Base-by-base conservation (phyloP, 805 yeast genomes). In the Metschnikowia gelsemii region DNA sequence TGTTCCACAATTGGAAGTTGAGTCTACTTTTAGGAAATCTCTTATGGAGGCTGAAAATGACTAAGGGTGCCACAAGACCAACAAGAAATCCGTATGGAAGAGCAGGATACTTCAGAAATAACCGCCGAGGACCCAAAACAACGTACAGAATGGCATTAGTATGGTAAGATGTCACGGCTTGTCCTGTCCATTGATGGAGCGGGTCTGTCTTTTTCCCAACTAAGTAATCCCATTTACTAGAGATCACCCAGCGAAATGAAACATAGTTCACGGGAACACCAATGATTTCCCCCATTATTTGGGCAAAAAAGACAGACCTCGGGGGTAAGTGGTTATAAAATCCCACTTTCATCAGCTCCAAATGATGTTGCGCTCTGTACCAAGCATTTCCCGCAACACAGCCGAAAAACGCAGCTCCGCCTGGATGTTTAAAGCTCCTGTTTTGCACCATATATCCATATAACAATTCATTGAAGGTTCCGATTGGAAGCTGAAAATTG, bases 241-340 rank as follows among this genome's bases (percentile, higher is more conserved):
- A 45, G 21, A 75, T 40, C 16, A 75, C 72, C 78, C 80, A 76
- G 36, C 68, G 62, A 32, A 77, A 55, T 1, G 78, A 73, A 5
- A 66, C 35, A 50, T 75, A 76, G 50, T 76, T 77, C 48, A 75
- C 60, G 3, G 80, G 77, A n/a, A 74, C 71, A 6, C 80, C 80
- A 19, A 78, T 57, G 12, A 74, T 38, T 47, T 75, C 79, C 1
- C 82, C 82, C 49, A 70, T 65, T 3, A 77, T 47, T 50, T 78
- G 82, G 0, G 78, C 73, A 30, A 73, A 59, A 46, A 78, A 78
- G 7, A 77, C 73, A 2, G 64, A 56, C 25, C 60, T 65, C 1
- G 82, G 82, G 0, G 81, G 79, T 12, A 78, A 52, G 47, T 72
- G 72, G 56, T 72, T 75, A 58, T 78, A 78, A 48, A 75, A 74